phyloP scores from a whole-genome alignment of 345 rosid genomes.

The Eucalyptus pumila region DNA sequence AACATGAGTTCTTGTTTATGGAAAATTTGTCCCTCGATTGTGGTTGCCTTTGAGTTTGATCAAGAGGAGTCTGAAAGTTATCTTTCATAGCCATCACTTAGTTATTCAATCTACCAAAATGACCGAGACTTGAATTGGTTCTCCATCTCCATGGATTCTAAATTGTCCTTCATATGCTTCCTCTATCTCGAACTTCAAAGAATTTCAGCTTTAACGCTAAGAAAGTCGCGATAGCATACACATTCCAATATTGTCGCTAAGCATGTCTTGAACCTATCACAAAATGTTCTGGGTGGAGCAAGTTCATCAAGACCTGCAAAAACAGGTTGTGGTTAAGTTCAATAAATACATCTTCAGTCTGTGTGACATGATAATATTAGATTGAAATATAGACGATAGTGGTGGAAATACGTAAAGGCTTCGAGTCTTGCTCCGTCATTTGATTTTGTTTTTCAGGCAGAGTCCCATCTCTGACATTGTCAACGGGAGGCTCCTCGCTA shows the following conservation, averaged over 20 bases:
- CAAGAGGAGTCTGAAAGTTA: too few relatives aligned
- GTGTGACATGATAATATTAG: neutral
- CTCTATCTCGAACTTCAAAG: neutral
- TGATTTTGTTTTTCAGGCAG: accelerated
- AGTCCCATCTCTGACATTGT: accelerated
- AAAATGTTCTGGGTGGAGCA: neutral
- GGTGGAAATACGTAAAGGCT: too few relatives aligned
- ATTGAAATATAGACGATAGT: accelerated
- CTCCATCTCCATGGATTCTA: neutral
- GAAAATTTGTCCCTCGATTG: neutral
- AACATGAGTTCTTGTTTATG: neutral
- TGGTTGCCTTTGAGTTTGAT: neutral
- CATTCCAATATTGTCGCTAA: neutral
- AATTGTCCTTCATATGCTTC: neutral
- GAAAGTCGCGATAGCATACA: accelerated
- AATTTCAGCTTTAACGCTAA: neutral
- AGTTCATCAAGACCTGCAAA: neutral
- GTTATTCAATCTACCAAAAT: too few relatives aligned
- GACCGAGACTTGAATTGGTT: neutral
- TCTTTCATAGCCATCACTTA: accelerated
- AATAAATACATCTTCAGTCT: neutral
- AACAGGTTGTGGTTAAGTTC: neutral
- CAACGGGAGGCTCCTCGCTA: accelerated
- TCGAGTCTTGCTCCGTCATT: too few relatives aligned
- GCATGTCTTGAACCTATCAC: neutral